Evolutionary conservation across 345 rosid species (phyloP).

Genomic region (Excoecaria cochinchinensis): DNA sequence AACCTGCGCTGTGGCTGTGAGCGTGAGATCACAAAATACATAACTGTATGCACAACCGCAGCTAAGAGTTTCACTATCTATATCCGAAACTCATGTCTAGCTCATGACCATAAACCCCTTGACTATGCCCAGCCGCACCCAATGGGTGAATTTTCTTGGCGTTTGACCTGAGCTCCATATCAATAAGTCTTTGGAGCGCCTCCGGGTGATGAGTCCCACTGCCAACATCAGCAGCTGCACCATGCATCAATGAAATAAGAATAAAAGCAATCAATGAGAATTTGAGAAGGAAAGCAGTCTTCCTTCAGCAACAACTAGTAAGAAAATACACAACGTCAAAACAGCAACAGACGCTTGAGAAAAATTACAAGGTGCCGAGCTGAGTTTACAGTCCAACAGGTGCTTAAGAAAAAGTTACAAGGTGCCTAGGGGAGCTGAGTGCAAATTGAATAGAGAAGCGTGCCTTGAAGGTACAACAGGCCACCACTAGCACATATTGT

Average conservation of each 20-base stretch:
- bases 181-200: slow-evolving; percentile 69
- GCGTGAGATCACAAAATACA: slow-evolving; percentile 23
- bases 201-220: slow-evolving; percentile 57
- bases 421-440: neutral
- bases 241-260: slow-evolving; percentile 6
- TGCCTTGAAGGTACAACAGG: neutral
- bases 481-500: neutral
- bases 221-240: slow-evolving; percentile 50
- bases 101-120: slow-evolving; percentile 62
- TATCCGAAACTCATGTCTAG: slow-evolving; percentile 69
- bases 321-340: neutral
- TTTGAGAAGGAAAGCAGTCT: too few relatives aligned
- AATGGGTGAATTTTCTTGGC: slow-evolving; percentile 54
- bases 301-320: neutral
- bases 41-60: slow-evolving; percentile 21
- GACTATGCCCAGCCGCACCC: slow-evolving; percentile 46
- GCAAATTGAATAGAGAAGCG: neutral
- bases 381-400: neutral
- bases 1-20: slow-evolving; percentile 12
- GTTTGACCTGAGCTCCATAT: slow-evolving; percentile 70
- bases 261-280: neutral
- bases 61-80: slow-evolving; percentile 39
- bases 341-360: neutral
- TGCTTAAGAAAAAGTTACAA: neutral
- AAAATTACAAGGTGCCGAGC: neutral